phyloP scores from a whole-genome alignment of 2,329 filamentous ascomycete genomes.

The Pseudopyricularia javanii region DNA sequence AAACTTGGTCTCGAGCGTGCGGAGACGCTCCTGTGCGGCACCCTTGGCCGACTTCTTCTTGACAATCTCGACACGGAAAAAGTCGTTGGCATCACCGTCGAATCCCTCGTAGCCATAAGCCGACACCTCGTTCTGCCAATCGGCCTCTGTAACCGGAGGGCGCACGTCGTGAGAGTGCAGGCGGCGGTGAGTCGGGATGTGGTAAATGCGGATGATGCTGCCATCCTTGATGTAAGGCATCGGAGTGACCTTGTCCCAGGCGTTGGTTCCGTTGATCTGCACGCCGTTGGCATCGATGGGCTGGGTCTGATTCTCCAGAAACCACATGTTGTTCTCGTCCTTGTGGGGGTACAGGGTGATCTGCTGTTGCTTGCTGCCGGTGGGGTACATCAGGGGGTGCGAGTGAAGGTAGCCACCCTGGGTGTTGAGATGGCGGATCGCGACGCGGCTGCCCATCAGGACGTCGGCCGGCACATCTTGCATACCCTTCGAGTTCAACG shows the following conservation, averaged over 20 bases:
- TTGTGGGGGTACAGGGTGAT: constrained; percentile 98
- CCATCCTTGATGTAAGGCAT: constrained; percentile 65
- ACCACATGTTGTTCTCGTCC: constrained; percentile 93
- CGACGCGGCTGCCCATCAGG: constrained; percentile 74
- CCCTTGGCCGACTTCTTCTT: constrained; percentile 73
- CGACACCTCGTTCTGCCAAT: constrained; percentile 94
- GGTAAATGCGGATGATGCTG: constrained; percentile 70
- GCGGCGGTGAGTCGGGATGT: constrained; percentile 70
- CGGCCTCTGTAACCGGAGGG: constrained; percentile 70
- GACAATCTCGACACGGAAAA: constrained; percentile 89
- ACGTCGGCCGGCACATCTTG: constrained; percentile 89
- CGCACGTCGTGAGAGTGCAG: constrained; percentile 95
- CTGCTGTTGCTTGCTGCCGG: constrained; percentile 95
- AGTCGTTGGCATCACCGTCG: constrained; percentile 89
- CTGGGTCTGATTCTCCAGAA: constrained; percentile 93
- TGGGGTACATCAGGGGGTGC: constrained; percentile 94
- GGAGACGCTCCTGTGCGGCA: constrained; percentile 69
- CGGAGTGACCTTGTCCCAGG: constrained; percentile 59
- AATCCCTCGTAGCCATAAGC: constrained; percentile 97
- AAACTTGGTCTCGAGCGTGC: constrained; percentile 96
- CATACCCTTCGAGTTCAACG: constrained; percentile 93
- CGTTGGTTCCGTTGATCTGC: constrained; percentile 65
- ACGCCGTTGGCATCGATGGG: constrained; percentile 66
- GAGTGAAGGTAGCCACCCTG: constrained; percentile 97
- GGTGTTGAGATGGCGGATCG: constrained; percentile 87